Evolutionary conservation across 2,329 filamentous ascomycete genomes (phyloP).

Genomic region (Epichloe typhina): DNA sequence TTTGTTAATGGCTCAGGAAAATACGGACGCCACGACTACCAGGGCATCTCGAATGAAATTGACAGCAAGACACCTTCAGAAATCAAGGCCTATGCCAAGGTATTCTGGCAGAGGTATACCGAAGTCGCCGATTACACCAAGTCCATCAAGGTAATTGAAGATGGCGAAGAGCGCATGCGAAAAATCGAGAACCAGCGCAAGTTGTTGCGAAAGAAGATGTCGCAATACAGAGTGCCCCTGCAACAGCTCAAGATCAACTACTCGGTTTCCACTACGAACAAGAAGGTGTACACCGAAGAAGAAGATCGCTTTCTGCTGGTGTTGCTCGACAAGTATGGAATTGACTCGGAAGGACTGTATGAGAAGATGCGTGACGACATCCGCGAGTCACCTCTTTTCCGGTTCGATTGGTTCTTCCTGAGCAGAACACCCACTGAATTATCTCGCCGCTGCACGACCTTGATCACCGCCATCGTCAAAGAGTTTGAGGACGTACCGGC

Average conservation of each 20-base stretch:
- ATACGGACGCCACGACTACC: constrained; percentile 77
- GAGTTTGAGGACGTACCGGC: constrained; percentile 68
- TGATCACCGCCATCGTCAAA: constrained; percentile 86
- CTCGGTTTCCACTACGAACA: constrained; percentile 96
- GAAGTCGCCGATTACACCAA: constrained; percentile 85
- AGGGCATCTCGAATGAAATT: constrained; percentile 74
- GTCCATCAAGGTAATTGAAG: constrained; percentile 78
- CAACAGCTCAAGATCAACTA: constrained; percentile 99
- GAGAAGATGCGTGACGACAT: constrained; percentile 97
- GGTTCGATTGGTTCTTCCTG: constrained; percentile 99
- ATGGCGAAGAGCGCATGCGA: constrained; percentile 78
- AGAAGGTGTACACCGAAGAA: constrained; percentile 98
- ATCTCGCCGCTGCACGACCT: constrained; percentile 79
- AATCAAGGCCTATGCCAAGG: constrained; percentile 81
- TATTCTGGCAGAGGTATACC: constrained; percentile 91
- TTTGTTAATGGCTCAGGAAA: constrained; percentile 93
- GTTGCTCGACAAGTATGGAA: constrained; percentile 79
- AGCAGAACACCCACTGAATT: constrained; percentile 89
- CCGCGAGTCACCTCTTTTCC: constrained; percentile 83
- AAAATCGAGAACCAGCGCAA: constrained; percentile 88
- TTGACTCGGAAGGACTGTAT: constrained; percentile 82
- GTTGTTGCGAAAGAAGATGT: constrained; percentile 88
- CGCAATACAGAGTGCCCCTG: constrained; percentile 89
- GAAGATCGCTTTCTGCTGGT: constrained; percentile 93
- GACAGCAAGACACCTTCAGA: constrained; percentile 80